These are phyloP conservation scores for Zhuliangozyma blackwelliae DNA, from an alignment of 1,139 yeast genomes.

Conservation along the genomic window DNA sequence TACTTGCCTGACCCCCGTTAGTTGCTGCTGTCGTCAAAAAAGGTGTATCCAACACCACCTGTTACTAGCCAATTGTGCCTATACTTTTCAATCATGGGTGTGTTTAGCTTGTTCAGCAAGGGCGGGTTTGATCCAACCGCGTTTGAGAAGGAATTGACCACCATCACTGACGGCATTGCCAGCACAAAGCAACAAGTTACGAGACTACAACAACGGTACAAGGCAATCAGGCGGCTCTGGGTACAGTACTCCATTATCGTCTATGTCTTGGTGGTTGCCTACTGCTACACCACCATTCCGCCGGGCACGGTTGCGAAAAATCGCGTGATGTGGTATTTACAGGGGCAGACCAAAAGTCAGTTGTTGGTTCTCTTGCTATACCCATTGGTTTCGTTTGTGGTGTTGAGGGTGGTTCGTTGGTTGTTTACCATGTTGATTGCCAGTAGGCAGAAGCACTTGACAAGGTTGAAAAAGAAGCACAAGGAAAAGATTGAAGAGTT, in stretches of 20 bases:
- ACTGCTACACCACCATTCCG: slow-evolving; percentile 22
- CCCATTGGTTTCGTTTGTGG: slow-evolving; percentile 26
- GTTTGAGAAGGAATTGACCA: slow-evolving; percentile 49
- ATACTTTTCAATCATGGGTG: slow-evolving; percentile 7
- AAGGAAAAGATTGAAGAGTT: slow-evolving; percentile 64
- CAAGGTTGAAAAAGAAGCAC: slow-evolving; percentile 46
- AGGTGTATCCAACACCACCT: background rate
- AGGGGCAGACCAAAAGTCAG: slow-evolving; percentile 19
- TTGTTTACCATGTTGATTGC: slow-evolving; percentile 23
- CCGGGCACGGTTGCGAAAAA: slow-evolving; percentile 13
- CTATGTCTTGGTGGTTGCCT: slow-evolving; percentile 30
- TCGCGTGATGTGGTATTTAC: slow-evolving; percentile 20
- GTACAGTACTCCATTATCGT: slow-evolving; percentile 24
- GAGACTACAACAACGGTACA: slow-evolving; percentile 11
- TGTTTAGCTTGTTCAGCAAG: slow-evolving; percentile 30
- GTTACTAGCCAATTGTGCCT: background rate
- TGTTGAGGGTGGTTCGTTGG: slow-evolving; percentile 18
- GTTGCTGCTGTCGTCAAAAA: too few species aligned
- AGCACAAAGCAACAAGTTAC: slow-evolving; percentile 17
- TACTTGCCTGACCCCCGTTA: too few species aligned
- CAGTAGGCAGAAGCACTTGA: slow-evolving; percentile 16
- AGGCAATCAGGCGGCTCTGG: slow-evolving; percentile 10
- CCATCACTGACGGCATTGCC: slow-evolving; percentile 35
- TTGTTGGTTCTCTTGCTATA: slow-evolving; percentile 17
- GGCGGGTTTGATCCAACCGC: slow-evolving; percentile 45